Evolutionary conservation across 2,329 filamentous ascomycete species (phyloP).

Genomic region (Basipetospora sp.): DNA sequence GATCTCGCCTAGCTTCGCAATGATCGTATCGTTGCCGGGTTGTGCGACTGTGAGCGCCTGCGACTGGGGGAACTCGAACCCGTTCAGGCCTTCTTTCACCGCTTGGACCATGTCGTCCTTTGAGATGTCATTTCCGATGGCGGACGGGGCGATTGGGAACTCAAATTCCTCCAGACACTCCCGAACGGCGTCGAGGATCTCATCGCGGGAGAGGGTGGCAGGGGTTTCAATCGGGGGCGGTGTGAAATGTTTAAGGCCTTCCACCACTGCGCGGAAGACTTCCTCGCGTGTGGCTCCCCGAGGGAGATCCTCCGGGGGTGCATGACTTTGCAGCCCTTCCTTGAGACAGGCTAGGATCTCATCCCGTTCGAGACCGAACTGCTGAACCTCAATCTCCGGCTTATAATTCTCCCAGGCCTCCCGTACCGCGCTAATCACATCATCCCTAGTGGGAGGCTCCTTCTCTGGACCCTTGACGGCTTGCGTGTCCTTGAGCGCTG

Average conservation of each 20-base stretch:
- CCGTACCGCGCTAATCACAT: slow-evolving; percentile 71
- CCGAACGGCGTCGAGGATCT: slow-evolving; percentile 68
- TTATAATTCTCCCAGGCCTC: slow-evolving; percentile 92
- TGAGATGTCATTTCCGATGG: slow-evolving; percentile 38
- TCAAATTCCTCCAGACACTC: slow-evolving; percentile 80
- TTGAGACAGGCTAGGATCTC: slow-evolving; percentile 77
- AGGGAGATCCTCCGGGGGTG: slow-evolving; percentile 35
- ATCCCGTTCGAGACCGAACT: slow-evolving; percentile 77
- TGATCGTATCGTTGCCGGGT: slow-evolving; percentile 33
- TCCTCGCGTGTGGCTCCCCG: slow-evolving; percentile 63
- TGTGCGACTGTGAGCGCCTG: slow-evolving; percentile 25
- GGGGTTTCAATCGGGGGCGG: slow-evolving; percentile 59
- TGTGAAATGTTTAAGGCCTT: slow-evolving; percentile 67
- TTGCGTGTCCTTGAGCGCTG: slow-evolving; percentile 52
- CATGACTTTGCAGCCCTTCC: slow-evolving; percentile 70
- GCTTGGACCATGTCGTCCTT: slow-evolving; percentile 50
- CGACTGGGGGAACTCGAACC: slow-evolving; percentile 29
- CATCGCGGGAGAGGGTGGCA: slow-evolving; percentile 58
- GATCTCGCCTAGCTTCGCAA: slow-evolving; percentile 49
- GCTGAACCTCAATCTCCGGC: slow-evolving; percentile 79
- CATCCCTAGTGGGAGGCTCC: slow-evolving; percentile 50
- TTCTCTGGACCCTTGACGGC: slow-evolving; percentile 14
- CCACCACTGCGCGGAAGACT: slow-evolving; percentile 71
- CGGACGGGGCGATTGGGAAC: slow-evolving; percentile 48
- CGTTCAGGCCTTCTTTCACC: slow-evolving; percentile 43